Evolutionary conservation across 2,329 filamentous ascomycete species (phyloP).

Genomic region (Tolypocladium paradoxum): DNA sequence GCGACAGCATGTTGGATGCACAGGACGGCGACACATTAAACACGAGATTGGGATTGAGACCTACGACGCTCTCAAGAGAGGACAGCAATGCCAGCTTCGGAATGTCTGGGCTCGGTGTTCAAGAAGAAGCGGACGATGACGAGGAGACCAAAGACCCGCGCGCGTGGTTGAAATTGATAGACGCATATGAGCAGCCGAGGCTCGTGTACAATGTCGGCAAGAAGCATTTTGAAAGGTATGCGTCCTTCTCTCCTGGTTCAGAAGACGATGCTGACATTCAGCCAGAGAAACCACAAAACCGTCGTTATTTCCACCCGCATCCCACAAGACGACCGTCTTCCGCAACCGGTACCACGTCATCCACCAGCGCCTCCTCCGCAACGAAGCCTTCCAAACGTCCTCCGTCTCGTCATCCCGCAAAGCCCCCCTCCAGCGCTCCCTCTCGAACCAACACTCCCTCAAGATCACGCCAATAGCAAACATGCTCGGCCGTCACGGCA

Average conservation of each 20-base stretch:
- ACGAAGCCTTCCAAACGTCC: conserved; percentile 84
- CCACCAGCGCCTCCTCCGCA: conserved; percentile 82
- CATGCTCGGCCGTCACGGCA: conserved; percentile 67
- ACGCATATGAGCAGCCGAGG: conserved; percentile 77
- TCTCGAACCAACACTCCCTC: conserved; percentile 59
- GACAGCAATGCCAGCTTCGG: conserved; percentile 58
- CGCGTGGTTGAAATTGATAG: conserved; percentile 74
- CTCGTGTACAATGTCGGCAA: conserved; percentile 67
- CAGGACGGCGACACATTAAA: conserved; percentile 41
- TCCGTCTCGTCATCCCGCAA: conserved; percentile 52
- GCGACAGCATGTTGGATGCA: conserved; percentile 52
- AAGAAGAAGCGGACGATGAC: conserved; percentile 46
- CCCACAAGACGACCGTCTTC: conserved; percentile 77
- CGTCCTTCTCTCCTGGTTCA: not conserved
- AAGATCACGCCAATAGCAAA: conserved; percentile 81
- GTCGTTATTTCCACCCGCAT: conserved; percentile 63
- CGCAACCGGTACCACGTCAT: conserved; percentile 86
- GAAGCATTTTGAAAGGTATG: conserved; percentile 79
- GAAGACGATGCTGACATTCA: not conserved
- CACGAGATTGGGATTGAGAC: conserved; percentile 44
- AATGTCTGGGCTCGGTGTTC: conserved; percentile 40
- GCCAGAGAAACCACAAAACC: conserved; percentile 50
- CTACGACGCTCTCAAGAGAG: conserved; percentile 36
- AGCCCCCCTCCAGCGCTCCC: conserved; percentile 44
- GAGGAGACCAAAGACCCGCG: conserved; percentile 57